These are phyloP conservation scores for Zygoascus hellenicus DNA, from an alignment of 1,139 yeast species.

Conservation along the genomic window DNA sequence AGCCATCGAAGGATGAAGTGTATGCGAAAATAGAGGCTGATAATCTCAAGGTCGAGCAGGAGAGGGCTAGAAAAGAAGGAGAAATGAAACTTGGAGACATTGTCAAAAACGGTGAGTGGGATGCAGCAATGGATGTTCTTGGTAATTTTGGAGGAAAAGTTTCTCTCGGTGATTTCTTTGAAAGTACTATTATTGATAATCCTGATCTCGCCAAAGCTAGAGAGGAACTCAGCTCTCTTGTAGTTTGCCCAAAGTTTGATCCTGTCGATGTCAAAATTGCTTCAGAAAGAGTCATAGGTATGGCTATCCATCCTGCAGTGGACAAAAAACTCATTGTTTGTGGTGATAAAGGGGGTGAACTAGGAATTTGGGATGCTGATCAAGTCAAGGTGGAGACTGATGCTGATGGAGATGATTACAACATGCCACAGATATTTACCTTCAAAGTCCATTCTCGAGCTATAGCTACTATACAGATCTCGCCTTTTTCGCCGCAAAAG, in stretches of 20 bases:
- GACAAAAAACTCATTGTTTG: slow-evolving; percentile 64
- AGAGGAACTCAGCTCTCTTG: slow-evolving; percentile 46
- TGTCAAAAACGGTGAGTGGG: slow-evolving; percentile 34
- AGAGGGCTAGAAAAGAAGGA: slow-evolving; percentile 29
- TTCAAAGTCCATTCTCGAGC: slow-evolving; percentile 74
- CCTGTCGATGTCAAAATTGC: slow-evolving; percentile 71
- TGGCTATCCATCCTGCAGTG: slow-evolving; percentile 68
- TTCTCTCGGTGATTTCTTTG: slow-evolving; percentile 77
- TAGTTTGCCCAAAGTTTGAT: slow-evolving; percentile 46
- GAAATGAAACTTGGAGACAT: slow-evolving; percentile 32
- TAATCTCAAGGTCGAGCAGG: slow-evolving; percentile 23
- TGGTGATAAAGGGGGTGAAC: slow-evolving; percentile 79
- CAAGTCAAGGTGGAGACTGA: slow-evolving; percentile 33
- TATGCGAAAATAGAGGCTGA: slow-evolving; percentile 29
- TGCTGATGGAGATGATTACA: slow-evolving; percentile 38
- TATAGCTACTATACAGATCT: slow-evolving; percentile 57
- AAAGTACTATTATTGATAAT: slow-evolving; percentile 37
- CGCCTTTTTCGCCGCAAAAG: slow-evolving; percentile 45
- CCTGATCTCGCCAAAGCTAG: slow-evolving; percentile 41
- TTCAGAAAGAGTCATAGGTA: slow-evolving; percentile 65
- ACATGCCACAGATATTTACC: slow-evolving; percentile 52
- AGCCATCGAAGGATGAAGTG: slow-evolving; percentile 17
- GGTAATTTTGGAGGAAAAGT: slow-evolving; percentile 46
- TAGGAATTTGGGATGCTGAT: slow-evolving; percentile 87
- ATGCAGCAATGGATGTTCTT: slow-evolving; percentile 23